A percentile compares a stretch with the other conserved stretches of the same genome.
phyloP scores from a whole-genome alignment of 78 protist species.

The Acrasis kona region DNA sequence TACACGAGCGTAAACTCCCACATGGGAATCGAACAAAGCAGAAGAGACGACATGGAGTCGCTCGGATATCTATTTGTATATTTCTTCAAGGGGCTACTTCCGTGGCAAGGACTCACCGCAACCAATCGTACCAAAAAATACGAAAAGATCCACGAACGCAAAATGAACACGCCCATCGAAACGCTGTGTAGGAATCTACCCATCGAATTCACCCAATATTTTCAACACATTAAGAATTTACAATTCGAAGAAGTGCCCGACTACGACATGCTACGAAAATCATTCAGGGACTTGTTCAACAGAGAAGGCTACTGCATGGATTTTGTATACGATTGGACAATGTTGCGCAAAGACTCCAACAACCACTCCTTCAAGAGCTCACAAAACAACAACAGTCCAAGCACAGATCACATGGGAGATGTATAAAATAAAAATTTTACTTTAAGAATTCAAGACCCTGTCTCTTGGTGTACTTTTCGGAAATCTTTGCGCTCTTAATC shows the following conservation, averaged over 20 bases:
- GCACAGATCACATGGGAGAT: no score
- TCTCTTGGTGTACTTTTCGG: no score
- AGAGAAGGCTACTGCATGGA: slow-evolving; percentile 43
- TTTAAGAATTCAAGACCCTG: no score
- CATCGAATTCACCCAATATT: slow-evolving; percentile 45
- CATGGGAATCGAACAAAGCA: slow-evolving; percentile 69
- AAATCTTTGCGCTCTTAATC: no score
- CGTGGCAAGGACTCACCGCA: slow-evolving; percentile 79
- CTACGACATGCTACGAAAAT: slow-evolving; percentile 43
- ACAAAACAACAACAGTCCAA: no score
- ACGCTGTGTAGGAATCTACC: slow-evolving; percentile 46
- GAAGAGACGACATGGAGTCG: slow-evolving; percentile 84
- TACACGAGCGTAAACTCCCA: slow-evolving; percentile 90
- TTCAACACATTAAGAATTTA: slow-evolving; percentile 46
- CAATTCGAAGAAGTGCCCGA: slow-evolving; percentile 68
- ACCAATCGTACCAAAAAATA: slow-evolving; percentile 34
- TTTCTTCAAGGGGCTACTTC: slow-evolving; percentile 76
- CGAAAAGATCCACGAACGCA: slow-evolving; percentile 20
- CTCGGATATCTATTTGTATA: slow-evolving; percentile 87
- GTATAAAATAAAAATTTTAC: no score
- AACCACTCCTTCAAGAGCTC: no score
- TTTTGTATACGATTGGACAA: slow-evolving; percentile 61
- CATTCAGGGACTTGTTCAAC: slow-evolving; percentile 46
- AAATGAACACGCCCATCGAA: slow-evolving; percentile 47
- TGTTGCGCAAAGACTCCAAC: no score